A percentile compares a stretch with the other conserved stretches of the same genome.
phyloP scores from a whole-genome alignment of 371 early-diverging fungal species.

The Fennellomyces sp. region DNA sequence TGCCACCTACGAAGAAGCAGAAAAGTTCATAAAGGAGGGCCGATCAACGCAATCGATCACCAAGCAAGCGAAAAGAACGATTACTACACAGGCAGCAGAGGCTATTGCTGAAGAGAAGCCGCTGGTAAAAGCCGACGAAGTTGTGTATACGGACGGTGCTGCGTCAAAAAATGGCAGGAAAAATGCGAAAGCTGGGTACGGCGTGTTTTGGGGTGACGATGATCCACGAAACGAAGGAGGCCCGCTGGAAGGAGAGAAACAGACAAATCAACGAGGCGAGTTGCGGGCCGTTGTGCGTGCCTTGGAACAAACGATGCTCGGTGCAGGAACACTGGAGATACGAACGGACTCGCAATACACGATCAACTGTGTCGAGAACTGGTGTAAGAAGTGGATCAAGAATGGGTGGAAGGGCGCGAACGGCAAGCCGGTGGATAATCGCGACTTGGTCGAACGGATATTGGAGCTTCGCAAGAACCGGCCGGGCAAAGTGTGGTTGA shows the following conservation, averaged over 20 bases:
- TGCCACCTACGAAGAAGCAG: constrained; percentile 47
- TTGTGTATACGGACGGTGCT: constrained; percentile 85
- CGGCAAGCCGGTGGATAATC: constrained; percentile 67
- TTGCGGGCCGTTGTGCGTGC: constrained; percentile 75
- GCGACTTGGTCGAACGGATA: constrained; percentile 70
- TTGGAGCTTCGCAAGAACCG: constrained; percentile 39
- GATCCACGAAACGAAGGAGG: constrained; percentile 79
- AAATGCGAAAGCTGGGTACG: constrained; percentile 75
- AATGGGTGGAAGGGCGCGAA: constrained; percentile 61
- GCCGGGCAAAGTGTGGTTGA: constrained; percentile 42
- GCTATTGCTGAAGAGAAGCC: neutral
- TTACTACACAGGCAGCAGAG: neutral
- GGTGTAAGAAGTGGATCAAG: constrained; percentile 73
- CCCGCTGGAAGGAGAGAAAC: constrained; percentile 57
- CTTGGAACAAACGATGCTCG: constrained; percentile 49
- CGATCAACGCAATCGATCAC: neutral
- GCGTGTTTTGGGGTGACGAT: constrained; percentile 79
- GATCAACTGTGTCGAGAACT: constrained; percentile 62
- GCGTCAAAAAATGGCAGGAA: constrained; percentile 66
- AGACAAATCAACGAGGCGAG: constrained; percentile 92
- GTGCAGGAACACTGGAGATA: constrained; percentile 44
- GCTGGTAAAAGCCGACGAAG: neutral
- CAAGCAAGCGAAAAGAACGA: neutral
- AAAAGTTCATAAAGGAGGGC: constrained; percentile 27
- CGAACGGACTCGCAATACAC: constrained; percentile 78